phyloP scores from a whole-genome alignment of 495 filamentous ascomycete genomes.

The Neurospora tetraspora region DNA sequence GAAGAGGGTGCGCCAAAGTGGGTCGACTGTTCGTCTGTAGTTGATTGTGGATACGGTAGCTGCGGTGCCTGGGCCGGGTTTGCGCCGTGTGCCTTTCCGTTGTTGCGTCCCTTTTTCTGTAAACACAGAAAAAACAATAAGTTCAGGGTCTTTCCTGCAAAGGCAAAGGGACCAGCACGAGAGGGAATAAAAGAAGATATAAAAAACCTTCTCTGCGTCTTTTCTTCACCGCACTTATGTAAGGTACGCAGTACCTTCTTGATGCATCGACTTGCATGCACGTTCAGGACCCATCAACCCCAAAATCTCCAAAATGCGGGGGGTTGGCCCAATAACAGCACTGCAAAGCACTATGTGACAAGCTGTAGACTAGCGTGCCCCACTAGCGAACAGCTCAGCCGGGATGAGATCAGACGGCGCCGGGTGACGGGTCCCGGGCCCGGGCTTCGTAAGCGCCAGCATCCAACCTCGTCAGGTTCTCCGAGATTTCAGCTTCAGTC shows the following conservation, averaged over 20 bases:
- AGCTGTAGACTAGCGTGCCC: background rate
- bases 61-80: background rate
- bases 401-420: background rate
- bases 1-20: background rate
- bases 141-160: background rate
- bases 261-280: background rate
- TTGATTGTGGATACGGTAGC: background rate
- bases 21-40: background rate
- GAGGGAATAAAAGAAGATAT: background rate
- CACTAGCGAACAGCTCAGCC: background rate
- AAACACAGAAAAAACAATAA: background rate
- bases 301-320: background rate
- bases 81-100: background rate
- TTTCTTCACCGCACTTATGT: background rate
- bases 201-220: background rate
- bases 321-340: background rate
- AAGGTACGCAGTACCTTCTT: background rate
- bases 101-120: background rate
- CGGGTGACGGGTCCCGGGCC: background rate
- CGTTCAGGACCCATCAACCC: background rate
- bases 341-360: background rate
- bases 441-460: background rate
- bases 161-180: background rate
- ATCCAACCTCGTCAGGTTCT: background rate
- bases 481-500: background rate